Percentiles rank a stretch among this genome's conserved stretches.
Conservation (phyloP, 371 early-diverging fungal species). For the Zopfochytrium polystomum region DNA sequence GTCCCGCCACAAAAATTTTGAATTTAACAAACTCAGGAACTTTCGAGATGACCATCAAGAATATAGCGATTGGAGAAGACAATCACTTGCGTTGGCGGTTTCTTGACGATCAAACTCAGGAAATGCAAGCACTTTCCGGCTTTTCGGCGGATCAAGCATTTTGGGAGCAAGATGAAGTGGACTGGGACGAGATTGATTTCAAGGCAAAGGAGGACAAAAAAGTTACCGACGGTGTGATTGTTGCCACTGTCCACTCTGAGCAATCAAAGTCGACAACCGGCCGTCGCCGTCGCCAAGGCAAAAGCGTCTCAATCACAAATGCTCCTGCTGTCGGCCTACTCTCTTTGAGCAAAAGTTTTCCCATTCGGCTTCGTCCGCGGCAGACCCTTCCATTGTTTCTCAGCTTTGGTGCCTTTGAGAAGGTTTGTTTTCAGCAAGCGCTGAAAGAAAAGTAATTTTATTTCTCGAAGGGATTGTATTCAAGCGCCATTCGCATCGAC, state of each 20-base stretch:
- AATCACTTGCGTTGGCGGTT: constrained; percentile 40
- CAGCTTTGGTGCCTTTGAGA: constrained; percentile 38
- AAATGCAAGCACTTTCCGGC: background rate
- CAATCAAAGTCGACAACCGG: background rate
- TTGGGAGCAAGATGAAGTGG: constrained; percentile 34
- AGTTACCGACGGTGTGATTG: background rate
- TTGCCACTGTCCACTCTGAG: too few relatives aligned
- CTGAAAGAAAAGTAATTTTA: background rate
- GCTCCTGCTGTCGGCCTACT: background rate
- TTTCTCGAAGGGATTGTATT: constrained; percentile 29
- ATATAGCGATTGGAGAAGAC: constrained; percentile 34
- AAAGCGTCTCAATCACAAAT: background rate
- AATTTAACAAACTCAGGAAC: constrained; percentile 40
- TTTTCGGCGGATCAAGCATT: constrained; percentile 10
- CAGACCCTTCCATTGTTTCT: constrained; percentile 24
- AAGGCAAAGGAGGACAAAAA: constrained; percentile 27
- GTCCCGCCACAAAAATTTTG: constrained; percentile 31
- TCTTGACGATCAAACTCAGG: constrained; percentile 23
- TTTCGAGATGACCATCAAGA: constrained; percentile 38
- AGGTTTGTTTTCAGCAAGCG: constrained; percentile 21
- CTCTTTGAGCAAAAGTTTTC: constrained; percentile 23
- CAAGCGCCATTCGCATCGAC: constrained; percentile 33
- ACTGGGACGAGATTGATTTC: constrained; percentile 49
- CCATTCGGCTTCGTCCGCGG: constrained; percentile 26
- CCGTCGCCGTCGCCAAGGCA: background rate